Conservation (phyloP, 2,329 filamentous ascomycete species). For the Cladosporium sp. region DNA sequence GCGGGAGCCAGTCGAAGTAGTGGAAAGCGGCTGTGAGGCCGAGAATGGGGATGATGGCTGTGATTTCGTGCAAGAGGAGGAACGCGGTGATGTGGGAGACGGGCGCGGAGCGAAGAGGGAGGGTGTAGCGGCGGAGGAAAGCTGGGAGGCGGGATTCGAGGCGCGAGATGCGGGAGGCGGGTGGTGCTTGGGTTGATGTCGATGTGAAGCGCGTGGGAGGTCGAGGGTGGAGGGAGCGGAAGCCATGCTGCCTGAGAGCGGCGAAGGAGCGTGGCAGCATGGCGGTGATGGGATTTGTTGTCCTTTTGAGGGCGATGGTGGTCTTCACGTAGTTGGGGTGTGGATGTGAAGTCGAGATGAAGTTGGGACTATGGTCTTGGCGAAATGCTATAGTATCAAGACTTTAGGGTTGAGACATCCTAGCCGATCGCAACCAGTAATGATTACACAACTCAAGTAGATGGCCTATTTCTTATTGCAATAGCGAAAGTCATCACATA, state of each 20-base stretch:
- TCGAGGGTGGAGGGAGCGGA: neutral
- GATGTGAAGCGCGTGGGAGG: neutral
- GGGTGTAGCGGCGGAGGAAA: constrained; percentile 69
- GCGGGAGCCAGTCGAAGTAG: constrained; percentile 73
- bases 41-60: constrained; percentile 78
- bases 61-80: constrained; percentile 87
- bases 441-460: no score
- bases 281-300: neutral
- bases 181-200: neutral
- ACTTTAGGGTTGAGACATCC: neutral
- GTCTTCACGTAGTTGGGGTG: neutral
- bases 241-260: constrained; percentile 1
- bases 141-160: constrained; percentile 55
- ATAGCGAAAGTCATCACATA: neutral
- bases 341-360: constrained; percentile 2
- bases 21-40: constrained; percentile 78
- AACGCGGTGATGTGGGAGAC: constrained; percentile 83
- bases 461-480: no score
- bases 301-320: neutral
- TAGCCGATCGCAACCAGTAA: no score
- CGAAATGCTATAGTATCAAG: neutral
- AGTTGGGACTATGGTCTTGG: neutral
- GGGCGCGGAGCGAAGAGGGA: constrained; percentile 72
- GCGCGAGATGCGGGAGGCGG: constrained; percentile 37
- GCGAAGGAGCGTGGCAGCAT: constrained; percentile 11